phyloP scores from a whole-genome alignment of 768 basidiomycete genomes.

The Russula foetens region DNA sequence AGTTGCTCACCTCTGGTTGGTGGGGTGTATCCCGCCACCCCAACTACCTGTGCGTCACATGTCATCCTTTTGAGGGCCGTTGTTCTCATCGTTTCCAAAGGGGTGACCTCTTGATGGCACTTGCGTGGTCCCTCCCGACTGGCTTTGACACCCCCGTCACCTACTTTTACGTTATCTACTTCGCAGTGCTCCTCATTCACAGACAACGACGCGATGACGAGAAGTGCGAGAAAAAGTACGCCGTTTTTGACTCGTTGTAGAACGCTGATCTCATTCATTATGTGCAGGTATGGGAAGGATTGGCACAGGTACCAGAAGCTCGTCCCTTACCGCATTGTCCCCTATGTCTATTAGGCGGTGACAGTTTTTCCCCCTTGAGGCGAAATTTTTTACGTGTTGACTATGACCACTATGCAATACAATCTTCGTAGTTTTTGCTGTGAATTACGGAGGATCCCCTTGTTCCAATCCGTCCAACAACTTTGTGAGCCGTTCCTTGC shows the following conservation, averaged over 20 bases:
- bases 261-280: not conserved
- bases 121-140: conserved; percentile 91
- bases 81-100: conserved; percentile 30
- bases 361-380: not conserved
- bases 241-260: not conserved
- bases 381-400: not conserved
- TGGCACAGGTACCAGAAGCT: conserved; percentile 87
- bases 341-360: conserved; percentile 57
- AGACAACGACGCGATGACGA: conserved; percentile 89
- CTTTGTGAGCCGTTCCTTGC: conserved; percentile 59
- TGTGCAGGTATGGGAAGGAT: conserved; percentile 80
- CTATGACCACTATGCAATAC: not conserved
- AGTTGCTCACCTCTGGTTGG: conserved; percentile 92
- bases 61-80: not conserved
- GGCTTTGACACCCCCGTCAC: conserved; percentile 90
- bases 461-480: conserved; percentile 26
- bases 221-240: conserved; percentile 64
- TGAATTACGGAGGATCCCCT: not conserved
- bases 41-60: conserved; percentile 62
- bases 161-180: conserved; percentile 91
- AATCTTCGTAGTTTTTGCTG: not conserved
- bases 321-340: conserved; percentile 81
- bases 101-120: conserved; percentile 81
- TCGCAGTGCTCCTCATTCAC: conserved; percentile 82
- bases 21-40: conserved; percentile 95